These are phyloP conservation scores for Centella asiatica DNA, from an alignment of 129 eudicot species.

Conservation along the genomic window DNA sequence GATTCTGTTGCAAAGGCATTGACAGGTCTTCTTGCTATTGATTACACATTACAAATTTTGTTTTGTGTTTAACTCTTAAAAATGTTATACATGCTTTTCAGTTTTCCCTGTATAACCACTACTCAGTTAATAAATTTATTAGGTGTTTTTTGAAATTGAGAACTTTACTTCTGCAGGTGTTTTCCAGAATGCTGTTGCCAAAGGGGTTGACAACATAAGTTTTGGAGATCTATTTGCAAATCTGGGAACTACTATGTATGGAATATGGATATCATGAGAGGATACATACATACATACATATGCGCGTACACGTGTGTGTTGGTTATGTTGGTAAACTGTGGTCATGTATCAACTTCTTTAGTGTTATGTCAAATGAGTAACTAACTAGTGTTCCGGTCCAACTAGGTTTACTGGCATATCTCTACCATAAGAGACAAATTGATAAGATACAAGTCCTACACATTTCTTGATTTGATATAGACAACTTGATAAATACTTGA, in stretches of 20 bases:
- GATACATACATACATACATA: neutral
- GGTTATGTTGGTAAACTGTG: neutral
- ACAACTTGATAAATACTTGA: no score
- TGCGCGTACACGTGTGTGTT: no score
- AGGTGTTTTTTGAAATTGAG: neutral
- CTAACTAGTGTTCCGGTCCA: neutral
- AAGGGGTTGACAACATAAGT: constrained; percentile 84
- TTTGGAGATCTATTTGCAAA: constrained; percentile 91
- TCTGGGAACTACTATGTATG: constrained; percentile 90
- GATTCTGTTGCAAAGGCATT: constrained; percentile 88
- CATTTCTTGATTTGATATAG: neutral
- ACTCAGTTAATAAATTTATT: constrained; percentile 16
- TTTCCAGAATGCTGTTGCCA: constrained; percentile 72
- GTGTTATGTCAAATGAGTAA: neutral
- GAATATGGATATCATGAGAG: neutral
- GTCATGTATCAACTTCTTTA: neutral
- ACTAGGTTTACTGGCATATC: neutral
- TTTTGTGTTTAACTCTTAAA: no score
- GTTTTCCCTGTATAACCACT: no score
- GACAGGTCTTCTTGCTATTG: constrained; percentile 56
- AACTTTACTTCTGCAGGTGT: constrained; percentile 41
- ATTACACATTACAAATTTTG: no score
- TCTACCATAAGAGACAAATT: neutral
- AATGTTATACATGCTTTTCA: no score
- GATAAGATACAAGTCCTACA: neutral